phyloP scores from a whole-genome alignment of 257 asterid species.

The Mentha longifolia region DNA sequence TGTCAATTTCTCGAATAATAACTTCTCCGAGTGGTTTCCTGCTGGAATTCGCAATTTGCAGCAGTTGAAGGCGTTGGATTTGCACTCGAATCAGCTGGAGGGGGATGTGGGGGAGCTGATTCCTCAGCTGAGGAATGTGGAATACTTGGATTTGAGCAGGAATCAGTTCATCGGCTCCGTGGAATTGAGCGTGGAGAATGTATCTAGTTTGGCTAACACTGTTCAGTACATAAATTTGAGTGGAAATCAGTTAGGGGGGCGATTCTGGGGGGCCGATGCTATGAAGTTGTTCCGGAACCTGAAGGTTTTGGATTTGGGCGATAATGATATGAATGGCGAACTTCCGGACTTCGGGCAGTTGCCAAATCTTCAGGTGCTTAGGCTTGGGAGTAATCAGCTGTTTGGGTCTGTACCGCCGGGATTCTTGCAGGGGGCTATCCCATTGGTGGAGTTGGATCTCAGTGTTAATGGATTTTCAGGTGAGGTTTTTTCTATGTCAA shows the following conservation, averaged over 20 bases:
- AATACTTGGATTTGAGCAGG: conserved; percentile 74
- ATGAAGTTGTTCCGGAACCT: conserved; percentile 66
- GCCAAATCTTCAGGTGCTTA: conserved; percentile 63
- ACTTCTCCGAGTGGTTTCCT: conserved; percentile 67
- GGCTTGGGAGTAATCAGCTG: conserved; percentile 67
- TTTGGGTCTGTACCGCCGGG: conserved; percentile 64
- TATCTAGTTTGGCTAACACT: conserved; percentile 72
- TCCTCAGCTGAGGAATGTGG: conserved; percentile 65
- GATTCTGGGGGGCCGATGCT: conserved; percentile 53
- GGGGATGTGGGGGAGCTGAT: conserved; percentile 61
- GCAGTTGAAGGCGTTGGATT: conserved; percentile 79
- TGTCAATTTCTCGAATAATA: conserved; percentile 66
- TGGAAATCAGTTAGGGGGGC: conserved; percentile 63
- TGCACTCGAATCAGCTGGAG: conserved; percentile 60
- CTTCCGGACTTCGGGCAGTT: conserved; percentile 60
- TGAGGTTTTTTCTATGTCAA: conserved; percentile 36
- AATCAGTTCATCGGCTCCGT: conserved; percentile 65
- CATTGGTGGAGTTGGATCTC: conserved; percentile 80
- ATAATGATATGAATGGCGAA: conserved; percentile 61
- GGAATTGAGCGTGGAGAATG: conserved; percentile 53
- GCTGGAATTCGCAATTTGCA: conserved; percentile 63
- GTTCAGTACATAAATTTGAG: conserved; percentile 67
- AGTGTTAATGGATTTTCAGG: conserved; percentile 79
- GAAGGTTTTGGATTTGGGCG: conserved; percentile 69
- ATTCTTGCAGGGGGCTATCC: conserved; percentile 65